A percentile compares a stretch with the other conserved stretches of the same genome.
These are phyloP conservation scores for Taphrina flavorubra DNA, from an alignment of 1,139 yeast species.

Conservation along the genomic window DNA sequence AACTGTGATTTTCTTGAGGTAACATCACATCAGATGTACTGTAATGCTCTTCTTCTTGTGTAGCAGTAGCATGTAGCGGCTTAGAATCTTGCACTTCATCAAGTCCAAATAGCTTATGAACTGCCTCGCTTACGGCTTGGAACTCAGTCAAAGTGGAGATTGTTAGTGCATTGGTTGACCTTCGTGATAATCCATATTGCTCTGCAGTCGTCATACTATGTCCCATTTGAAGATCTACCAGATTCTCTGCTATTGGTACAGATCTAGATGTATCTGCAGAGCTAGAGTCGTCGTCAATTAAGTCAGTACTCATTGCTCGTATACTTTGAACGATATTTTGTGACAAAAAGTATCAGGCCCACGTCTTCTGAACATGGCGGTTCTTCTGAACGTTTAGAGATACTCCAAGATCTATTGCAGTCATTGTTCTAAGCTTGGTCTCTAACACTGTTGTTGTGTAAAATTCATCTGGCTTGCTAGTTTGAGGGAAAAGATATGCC, in stretches of 20 bases:
- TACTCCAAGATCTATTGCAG: not conserved
- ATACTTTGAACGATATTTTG: not conserved
- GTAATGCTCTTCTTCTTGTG: no score
- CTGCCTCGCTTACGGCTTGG: not conserved
- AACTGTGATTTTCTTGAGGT: no score
- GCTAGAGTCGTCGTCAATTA: not conserved
- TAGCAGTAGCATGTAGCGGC: not conserved
- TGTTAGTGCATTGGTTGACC: not conserved
- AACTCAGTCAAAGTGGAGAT: not conserved
- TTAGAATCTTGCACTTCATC: not conserved
- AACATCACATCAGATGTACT: no score
- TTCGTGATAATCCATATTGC: not conserved
- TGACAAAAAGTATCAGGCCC: not conserved
- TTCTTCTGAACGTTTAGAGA: not conserved
- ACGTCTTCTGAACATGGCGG: not conserved
- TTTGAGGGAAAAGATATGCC: not conserved
- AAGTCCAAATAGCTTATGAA: not conserved
- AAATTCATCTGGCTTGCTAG: conserved; percentile 5
- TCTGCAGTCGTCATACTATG: not conserved
- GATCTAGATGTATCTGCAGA: not conserved
- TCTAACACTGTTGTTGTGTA: conserved; percentile 3
- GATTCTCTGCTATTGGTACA: not conserved
- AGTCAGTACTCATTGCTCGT: not conserved
- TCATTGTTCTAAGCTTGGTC: not conserved
- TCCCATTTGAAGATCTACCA: conserved; percentile 1